These are phyloP conservation scores for Phialophora tarda DNA, from an alignment of 2,329 filamentous ascomycete genomes.

Conservation along the genomic window DNA sequence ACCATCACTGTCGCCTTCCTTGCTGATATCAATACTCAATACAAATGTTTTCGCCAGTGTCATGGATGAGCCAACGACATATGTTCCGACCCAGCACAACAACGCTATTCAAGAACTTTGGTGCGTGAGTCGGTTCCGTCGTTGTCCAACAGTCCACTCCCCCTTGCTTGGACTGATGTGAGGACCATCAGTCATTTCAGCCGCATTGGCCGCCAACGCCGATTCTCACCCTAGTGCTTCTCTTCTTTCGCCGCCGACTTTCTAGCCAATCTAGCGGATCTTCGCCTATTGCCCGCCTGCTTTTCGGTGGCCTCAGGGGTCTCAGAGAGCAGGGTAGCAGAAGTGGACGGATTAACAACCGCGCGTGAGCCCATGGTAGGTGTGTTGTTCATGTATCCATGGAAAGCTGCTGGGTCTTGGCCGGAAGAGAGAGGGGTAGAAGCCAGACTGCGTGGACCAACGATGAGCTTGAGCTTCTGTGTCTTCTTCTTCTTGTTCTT, in stretches of 20 bases:
- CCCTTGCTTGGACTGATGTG: neutral
- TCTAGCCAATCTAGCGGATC: neutral
- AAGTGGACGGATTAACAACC: neutral
- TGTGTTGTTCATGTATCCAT: neutral
- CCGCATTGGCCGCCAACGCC: neutral
- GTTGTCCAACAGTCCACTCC: neutral
- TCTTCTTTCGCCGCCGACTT: neutral
- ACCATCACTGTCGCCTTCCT: neutral
- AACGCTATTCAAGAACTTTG: neutral
- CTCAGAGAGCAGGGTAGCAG: neutral
- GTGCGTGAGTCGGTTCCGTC: neutral
- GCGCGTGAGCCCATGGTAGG: too few species aligned
- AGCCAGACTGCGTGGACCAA: neutral
- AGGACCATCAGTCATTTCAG: neutral
- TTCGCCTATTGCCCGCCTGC: neutral
- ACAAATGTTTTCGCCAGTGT: neutral
- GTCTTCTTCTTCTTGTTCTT: neutral
- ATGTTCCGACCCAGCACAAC: neutral
- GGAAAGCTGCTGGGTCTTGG: neutral
- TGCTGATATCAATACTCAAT: neutral
- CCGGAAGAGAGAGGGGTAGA: neutral
- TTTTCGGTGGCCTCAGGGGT: neutral
- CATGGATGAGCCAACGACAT: neutral
- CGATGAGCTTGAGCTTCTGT: conserved; percentile 2
- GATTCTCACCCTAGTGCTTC: neutral